A percentile compares a stretch with the other conserved stretches of the same genome.
Conservation (phyloP, 768 basidiomycete species). For the Pholiota molesta region DNA sequence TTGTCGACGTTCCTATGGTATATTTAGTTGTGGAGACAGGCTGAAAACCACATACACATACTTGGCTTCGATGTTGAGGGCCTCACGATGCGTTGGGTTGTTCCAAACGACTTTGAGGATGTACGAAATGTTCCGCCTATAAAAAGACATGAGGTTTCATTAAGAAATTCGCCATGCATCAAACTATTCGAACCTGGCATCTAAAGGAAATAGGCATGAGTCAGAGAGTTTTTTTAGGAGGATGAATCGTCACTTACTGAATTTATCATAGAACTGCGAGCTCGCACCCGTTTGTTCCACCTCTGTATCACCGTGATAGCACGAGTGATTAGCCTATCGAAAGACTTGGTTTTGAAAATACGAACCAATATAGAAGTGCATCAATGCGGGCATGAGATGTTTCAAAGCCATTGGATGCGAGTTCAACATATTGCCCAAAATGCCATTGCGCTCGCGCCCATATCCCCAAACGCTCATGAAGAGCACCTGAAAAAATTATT, state of each 20-base stretch:
- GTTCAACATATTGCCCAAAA: constrained; percentile 84
- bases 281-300: constrained; percentile 97
- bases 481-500: constrained; percentile 51
- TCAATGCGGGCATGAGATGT: constrained; percentile 88
- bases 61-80: constrained; percentile 80
- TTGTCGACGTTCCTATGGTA: constrained; percentile 77
- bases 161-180: not conserved
- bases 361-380: constrained; percentile 93
- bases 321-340: not conserved
- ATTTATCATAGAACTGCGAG: constrained; percentile 99
- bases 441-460: constrained; percentile 65
- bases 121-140: constrained; percentile 82
- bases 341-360: not conserved
- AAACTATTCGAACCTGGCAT: constrained; percentile 48
- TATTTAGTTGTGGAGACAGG: not conserved
- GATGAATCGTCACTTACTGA: constrained; percentile 58
- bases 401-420: constrained; percentile 83
- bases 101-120: constrained; percentile 92
- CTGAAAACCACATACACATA: constrained; percentile 32
- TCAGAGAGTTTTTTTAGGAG: too few species aligned
- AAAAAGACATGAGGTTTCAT: not conserved
- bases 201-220: constrained; percentile 23
- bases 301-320: constrained; percentile 55
- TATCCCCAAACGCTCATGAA: constrained; percentile 75
- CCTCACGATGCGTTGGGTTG: constrained; percentile 86